phyloP scores from a whole-genome alignment of 176 grass and related monocot species.

The Hordeum marinum region DNA sequence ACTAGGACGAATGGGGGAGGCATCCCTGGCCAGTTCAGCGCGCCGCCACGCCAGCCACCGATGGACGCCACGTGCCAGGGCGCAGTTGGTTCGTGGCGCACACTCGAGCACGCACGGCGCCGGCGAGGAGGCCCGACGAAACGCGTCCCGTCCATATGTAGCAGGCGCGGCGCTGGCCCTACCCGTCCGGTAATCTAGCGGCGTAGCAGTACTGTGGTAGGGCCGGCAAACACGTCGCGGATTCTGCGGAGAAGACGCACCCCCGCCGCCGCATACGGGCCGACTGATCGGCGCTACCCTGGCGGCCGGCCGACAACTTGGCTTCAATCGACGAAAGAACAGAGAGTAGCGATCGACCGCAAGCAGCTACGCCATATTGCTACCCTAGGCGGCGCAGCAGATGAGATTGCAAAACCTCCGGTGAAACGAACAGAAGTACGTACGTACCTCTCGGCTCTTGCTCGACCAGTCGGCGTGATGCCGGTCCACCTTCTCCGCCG shows the following conservation, averaged over 20 bases:
- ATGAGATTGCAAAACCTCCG: background rate
- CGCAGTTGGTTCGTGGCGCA: background rate
- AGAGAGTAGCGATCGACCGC: background rate
- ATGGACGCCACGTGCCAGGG: background rate
- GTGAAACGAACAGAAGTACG: background rate
- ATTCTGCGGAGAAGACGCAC: background rate
- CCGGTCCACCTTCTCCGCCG: background rate
- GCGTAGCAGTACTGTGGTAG: background rate
- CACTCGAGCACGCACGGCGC: background rate
- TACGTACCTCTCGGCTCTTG: background rate
- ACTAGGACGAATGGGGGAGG: background rate
- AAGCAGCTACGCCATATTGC: background rate
- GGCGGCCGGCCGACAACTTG: background rate
- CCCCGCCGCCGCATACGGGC: background rate
- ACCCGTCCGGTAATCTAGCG: background rate
- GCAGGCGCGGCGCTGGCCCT: background rate
- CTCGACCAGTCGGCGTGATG: background rate
- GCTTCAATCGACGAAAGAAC: background rate
- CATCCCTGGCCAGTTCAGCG: background rate
- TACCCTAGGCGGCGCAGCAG: background rate
- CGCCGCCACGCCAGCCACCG: background rate
- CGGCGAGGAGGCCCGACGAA: background rate
- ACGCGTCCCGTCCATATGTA: too few species aligned
- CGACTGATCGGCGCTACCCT: background rate
- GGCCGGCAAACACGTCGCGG: background rate